phyloP scores from a whole-genome alignment of 2,329 filamentous ascomycete species.

The Curvularia sp. region DNA sequence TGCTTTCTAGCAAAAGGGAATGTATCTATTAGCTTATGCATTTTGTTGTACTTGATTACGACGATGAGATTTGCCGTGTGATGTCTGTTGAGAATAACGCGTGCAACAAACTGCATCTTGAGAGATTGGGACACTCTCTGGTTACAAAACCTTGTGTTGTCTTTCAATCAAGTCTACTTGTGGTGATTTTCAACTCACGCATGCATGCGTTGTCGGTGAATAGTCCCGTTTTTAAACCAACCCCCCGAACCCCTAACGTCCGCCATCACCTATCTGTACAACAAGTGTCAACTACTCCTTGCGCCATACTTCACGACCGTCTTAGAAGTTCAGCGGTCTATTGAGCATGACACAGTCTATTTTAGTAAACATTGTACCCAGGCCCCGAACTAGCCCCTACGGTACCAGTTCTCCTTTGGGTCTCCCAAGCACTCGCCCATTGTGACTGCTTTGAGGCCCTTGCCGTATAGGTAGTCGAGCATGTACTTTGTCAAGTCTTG shows the following conservation, averaged over 20 bases:
- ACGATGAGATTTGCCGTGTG: neutral
- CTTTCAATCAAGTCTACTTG: too few species aligned
- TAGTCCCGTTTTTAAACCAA: too few species aligned
- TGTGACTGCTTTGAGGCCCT: slow-evolving; percentile 55
- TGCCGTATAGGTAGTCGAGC: slow-evolving; percentile 49
- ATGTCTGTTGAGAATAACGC: too few species aligned
- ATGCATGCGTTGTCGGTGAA: too few species aligned
- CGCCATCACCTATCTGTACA: too few species aligned
- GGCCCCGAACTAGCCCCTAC: neutral
- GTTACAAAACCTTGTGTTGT: too few species aligned
- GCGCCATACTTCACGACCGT: neutral
- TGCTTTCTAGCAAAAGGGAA: neutral
- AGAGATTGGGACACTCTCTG: too few species aligned
- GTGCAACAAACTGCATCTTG: too few species aligned
- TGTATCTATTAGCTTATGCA: neutral
- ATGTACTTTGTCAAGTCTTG: slow-evolving; percentile 54
- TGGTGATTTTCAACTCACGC: too few species aligned
- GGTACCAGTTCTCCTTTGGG: slow-evolving; percentile 56
- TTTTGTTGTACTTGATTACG: neutral
- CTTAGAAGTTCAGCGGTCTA: neutral
- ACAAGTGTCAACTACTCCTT: too few species aligned
- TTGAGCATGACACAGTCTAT: neutral
- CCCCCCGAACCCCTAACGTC: too few species aligned
- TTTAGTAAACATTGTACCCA: neutral
- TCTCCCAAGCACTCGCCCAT: slow-evolving; percentile 58